Conservation (phyloP, 148 eudicot genomes). For the Limonium bicolor region DNA sequence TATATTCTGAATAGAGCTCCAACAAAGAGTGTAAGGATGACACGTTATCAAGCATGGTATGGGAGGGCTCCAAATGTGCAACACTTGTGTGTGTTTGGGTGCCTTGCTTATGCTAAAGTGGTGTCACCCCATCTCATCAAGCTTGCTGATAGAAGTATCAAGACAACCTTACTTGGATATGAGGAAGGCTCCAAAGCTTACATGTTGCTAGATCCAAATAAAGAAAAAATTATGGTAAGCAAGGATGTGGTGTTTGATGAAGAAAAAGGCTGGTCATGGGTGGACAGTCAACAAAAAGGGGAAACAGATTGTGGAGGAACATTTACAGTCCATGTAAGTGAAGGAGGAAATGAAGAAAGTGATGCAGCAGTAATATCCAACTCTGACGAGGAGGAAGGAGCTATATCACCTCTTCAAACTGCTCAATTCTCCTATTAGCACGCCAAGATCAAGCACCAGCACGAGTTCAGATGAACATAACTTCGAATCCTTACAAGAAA, state of each 20-base stretch:
- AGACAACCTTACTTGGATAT: no score
- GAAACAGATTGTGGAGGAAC: neutral
- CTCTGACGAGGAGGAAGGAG: neutral
- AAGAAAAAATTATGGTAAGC: neutral
- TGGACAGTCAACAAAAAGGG: neutral
- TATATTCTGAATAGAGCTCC: neutral
- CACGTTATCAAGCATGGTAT: neutral
- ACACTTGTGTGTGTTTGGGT: neutral
- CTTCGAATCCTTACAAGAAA: neutral
- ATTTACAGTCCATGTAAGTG: neutral
- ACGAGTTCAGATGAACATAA: neutral
- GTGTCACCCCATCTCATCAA: neutral
- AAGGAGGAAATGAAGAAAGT: neutral
- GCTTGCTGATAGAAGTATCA: neutral
- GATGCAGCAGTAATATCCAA: neutral
- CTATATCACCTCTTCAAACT: neutral
- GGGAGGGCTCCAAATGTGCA: neutral
- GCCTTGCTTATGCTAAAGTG: neutral
- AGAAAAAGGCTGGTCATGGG: constrained; percentile 2
- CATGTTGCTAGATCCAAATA: neutral
- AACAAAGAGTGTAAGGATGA: neutral
- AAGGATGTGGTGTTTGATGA: neutral
- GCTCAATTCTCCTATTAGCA: neutral
- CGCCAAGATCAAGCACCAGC: neutral
- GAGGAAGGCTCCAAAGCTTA: neutral